Conservation (phyloP, 441 rosid genomes). For the Flueggea neowawraea region DNA sequence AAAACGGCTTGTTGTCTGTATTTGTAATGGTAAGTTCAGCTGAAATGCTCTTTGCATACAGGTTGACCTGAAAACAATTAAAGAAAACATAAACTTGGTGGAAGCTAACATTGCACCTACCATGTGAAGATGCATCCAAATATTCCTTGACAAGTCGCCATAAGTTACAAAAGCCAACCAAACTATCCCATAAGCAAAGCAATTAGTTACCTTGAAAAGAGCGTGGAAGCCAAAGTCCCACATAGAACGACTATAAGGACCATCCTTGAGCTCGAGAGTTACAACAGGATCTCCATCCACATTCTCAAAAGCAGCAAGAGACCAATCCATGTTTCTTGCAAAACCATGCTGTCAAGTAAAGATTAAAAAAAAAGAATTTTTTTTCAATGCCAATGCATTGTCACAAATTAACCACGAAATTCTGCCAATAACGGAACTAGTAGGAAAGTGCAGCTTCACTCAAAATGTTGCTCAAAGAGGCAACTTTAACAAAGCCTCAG, state of each 20-base stretch:
- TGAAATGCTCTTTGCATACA: slow-evolving; percentile 64
- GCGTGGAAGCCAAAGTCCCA: slow-evolving; percentile 94
- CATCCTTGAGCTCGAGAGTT: slow-evolving; percentile 83
- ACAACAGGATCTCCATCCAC: slow-evolving; percentile 59
- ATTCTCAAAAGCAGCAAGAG: slow-evolving; percentile 55
- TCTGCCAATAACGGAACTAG: not conserved
- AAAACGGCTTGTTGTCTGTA: slow-evolving; percentile 76
- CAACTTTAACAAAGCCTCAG: too few species aligned
- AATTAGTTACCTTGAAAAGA: slow-evolving; percentile 53
- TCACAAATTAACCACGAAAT: slow-evolving; percentile 10
- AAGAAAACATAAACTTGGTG: not conserved
- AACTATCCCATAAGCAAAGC: slow-evolving; percentile 1
- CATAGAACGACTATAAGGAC: slow-evolving; percentile 83
- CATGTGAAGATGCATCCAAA: not conserved
- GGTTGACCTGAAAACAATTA: slow-evolving; percentile 50
- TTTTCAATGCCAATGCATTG: not conserved
- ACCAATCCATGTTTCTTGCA: slow-evolving; percentile 97
- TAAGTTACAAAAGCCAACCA: too few species aligned
- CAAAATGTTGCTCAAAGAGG: too few species aligned
- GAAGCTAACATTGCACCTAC: not conserved
- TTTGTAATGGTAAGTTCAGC: slow-evolving; percentile 73
- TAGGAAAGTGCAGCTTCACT: too few species aligned
- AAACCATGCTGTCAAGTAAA: slow-evolving; percentile 72
- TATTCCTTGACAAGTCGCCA: too few species aligned
- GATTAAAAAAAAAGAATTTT: slow-evolving; percentile 1